Base-by-base conservation (phyloP, 306 rosid genomes). In the Inga leiocalycina region DNA sequence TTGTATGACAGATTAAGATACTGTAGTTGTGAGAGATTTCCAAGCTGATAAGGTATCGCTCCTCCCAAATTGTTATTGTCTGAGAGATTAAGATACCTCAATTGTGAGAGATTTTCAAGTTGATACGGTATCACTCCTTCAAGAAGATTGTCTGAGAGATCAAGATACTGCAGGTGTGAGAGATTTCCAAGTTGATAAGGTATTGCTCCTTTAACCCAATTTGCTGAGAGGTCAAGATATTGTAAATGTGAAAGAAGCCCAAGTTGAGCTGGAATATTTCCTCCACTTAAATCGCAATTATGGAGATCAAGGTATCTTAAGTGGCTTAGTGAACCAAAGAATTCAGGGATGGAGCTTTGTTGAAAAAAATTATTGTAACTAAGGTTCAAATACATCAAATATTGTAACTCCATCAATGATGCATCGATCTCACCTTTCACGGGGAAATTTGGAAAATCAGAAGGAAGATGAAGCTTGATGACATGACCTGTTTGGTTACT, bases 11-110 rank as follows among this genome's bases (percentile, higher is more conserved):
- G 17, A 41, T 41, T 35, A 70, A 70, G 75, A 70, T 70, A 0
- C 52, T 2, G 3, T 10, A 70, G 11, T 10, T 41, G 32, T 0
- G 19, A 41, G 10, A 70, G 52, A 39, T 20, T 71, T n/a, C 2
- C 35, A 12, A 71, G 54, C 4, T 44, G 35, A 44, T 43, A 12
- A 20, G 54, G 75, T 7, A 71, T 44, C 4, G 11, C 13, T 10
- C 35, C 54, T 41, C 5, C 8, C 5, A 69, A 3, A 39, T 0
- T 0, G 1, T 2, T 2, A 12, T 19, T 39, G 0, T 0, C 0
- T 0, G 13, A 5, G 3, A 69, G 51, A 69, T 69, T 17, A 69
- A 69, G 73, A 67, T 67, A 17, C 3, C 4, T 6, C 27, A 67
- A 8, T 0, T 67, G 24, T 0, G 46, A 35, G 10, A 67, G 51